Evolutionary conservation across 495 filamentous ascomycete species (phyloP), one percentile per base, ranked within the genome.

Genomic region (Lineolata rhizophorae): DNA sequence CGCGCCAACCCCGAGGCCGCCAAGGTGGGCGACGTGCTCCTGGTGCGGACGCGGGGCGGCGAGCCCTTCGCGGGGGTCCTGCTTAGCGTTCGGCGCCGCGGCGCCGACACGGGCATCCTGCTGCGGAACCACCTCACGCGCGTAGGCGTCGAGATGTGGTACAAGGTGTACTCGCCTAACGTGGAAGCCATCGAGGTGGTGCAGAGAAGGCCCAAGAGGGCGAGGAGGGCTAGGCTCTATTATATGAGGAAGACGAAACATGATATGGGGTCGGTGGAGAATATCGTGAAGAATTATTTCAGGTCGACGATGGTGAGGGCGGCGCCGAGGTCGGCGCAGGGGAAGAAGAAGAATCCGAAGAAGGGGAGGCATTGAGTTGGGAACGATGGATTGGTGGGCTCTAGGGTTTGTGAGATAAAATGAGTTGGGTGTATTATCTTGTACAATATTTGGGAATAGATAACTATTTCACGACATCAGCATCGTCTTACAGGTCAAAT

Each of bases 101-200:
- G 83, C 38, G 62, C 90, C 16, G 87, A 99, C 51, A 85, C 80
- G 4, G 74, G 72, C 1, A 66, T 95, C 27, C 52, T 93, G 38
- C 60, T 99, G 32, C 63, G 87, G 17, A 84, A 82, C 44, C 67
- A 84, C 40, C 50, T 99, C 33, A 72, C 70, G 27, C 63, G 74
- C 33, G 67, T 87, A 4, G 78, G 80, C 29, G 82, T 93, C n/a
- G 87, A 99, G 67, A 83, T 93, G 80, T 93, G 80, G 66, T 79
- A 73, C 48, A 99, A 95, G 65, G 58, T 92, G 31, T 95, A 81
- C 58, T 73, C 64, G 40, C 83, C 83, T 37, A 79, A 77, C 50
- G 73, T 95, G 30, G 65, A 76, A 44, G 78, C 78, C 35, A 76
- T 99, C 45, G 90, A 99, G 58, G 72, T 99, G 40, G 77, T 95